Percentiles rank a stretch among this genome's conserved stretches.
Conservation (phyloP, 331 rosid genomes). For the Rosa hybrid region DNA sequence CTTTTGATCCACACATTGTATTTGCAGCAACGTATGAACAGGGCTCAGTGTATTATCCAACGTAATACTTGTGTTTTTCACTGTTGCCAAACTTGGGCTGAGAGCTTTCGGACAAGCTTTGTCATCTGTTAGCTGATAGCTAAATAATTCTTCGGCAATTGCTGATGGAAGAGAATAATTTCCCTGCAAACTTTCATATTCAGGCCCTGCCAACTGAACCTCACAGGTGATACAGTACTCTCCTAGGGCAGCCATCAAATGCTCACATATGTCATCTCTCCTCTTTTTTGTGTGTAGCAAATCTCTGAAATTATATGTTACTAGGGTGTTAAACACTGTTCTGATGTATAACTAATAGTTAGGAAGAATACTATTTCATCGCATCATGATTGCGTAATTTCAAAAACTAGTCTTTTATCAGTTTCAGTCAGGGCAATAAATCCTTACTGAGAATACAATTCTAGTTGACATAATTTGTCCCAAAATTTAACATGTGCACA, state of each 20-base stretch:
- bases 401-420: not conserved
- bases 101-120: conserved; percentile 45
- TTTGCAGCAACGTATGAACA: conserved; percentile 78
- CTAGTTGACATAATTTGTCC: not conserved
- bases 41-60: conserved; percentile 79
- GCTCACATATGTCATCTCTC: conserved; percentile 56
- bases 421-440: too few relatives aligned
- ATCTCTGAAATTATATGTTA: conserved; percentile 45
- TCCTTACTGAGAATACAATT: not conserved
- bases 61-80: conserved; percentile 47
- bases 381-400: not conserved
- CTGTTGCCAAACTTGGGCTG: conserved; percentile 39
- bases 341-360: not conserved
- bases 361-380: not conserved
- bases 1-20: conserved; percentile 72
- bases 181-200: conserved; percentile 65
- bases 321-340: not conserved
- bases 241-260: conserved; percentile 63
- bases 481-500: not conserved
- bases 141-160: conserved; percentile 64
- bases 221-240: conserved; percentile 70
- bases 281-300: conserved; percentile 65
- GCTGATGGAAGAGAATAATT: conserved; percentile 70
- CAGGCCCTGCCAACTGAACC: conserved; percentile 89
- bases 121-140: conserved; percentile 47